Conservation (phyloP, 2,329 filamentous ascomycete species). For the Calonectria crousiana region DNA sequence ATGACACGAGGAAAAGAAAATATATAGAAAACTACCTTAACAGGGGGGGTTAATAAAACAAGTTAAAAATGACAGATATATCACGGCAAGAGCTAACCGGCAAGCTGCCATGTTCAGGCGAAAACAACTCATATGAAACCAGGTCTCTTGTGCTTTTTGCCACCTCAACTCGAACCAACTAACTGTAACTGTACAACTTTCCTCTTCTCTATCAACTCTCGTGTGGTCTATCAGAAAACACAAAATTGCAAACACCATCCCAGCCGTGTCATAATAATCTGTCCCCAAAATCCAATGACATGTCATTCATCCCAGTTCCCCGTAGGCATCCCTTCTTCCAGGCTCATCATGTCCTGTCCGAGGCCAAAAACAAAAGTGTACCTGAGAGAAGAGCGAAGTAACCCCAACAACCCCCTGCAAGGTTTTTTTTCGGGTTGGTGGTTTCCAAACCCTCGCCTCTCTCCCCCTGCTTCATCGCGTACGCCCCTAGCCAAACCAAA, state of each 20-base stretch:
- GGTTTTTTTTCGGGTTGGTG: slow-evolving; percentile 30
- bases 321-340: background rate
- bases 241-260: slow-evolving; percentile 22
- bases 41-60: background rate
- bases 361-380: slow-evolving; percentile 5
- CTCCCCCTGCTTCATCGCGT: slow-evolving; percentile 25
- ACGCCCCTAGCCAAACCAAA: slow-evolving; percentile 37
- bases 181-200: slow-evolving; percentile 43
- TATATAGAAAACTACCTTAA: background rate
- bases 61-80: background rate
- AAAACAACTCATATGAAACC: slow-evolving; percentile 21
- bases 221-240: slow-evolving; percentile 30
- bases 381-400: slow-evolving; percentile 9
- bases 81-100: background rate
- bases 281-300: background rate
- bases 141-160: slow-evolving; percentile 21
- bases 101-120: background rate
- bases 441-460: slow-evolving; percentile 29
- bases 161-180: slow-evolving; percentile 24
- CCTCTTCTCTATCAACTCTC: slow-evolving; percentile 30
- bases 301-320: slow-evolving; percentile 10
- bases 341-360: background rate
- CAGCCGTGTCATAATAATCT: slow-evolving; percentile 8
- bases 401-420: slow-evolving; percentile 16
- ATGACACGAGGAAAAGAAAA: slow-evolving; percentile 17